Conservation (phyloP, 495 filamentous ascomycete genomes). For the Penicillium fimorum region DNA sequence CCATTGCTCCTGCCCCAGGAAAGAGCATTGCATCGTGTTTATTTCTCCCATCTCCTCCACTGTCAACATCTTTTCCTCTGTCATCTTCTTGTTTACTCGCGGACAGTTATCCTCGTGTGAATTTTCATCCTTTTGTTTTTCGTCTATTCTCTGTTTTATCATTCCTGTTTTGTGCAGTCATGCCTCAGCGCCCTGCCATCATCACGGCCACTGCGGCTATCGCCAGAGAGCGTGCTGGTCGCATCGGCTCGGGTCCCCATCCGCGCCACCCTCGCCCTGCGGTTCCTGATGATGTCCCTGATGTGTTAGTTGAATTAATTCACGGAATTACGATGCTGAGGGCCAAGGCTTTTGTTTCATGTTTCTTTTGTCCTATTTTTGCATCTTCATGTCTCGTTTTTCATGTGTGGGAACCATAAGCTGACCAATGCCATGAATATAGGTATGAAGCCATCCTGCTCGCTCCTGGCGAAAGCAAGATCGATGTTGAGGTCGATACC, state of each 20-base stretch:
- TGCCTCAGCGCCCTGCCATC: not conserved
- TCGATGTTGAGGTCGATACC: slow-evolving; percentile 78
- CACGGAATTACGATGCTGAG: not conserved
- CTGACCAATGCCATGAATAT: slow-evolving; percentile 9
- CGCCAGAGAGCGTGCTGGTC: slow-evolving; percentile 20
- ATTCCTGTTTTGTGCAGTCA: not conserved
- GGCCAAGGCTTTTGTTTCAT: not conserved
- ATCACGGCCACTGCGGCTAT: slow-evolving; percentile 14
- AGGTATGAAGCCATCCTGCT: slow-evolving; percentile 94
- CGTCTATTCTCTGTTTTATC: not conserved
- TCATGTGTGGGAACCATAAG: not conserved
- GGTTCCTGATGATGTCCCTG: slow-evolving; percentile 15
- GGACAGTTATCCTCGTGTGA: not conserved
- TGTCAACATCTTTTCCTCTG: not conserved
- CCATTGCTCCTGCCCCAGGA: not conserved
- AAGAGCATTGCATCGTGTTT: not conserved
- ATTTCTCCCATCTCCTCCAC: not conserved
- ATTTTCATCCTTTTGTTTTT: not conserved
- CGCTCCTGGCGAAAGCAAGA: slow-evolving; percentile 84
- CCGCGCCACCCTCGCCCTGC: slow-evolving; percentile 5
- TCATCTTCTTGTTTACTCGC: not conserved
- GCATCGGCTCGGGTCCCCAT: not conserved
- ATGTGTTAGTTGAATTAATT: slow-evolving; percentile 20
- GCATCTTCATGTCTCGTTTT: not conserved
- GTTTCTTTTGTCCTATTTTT: not conserved